Evolutionary conservation across 192 early-diverging fungal species (phyloP), one percentile per base, ranked within the genome.

Genomic region (Coemansia sp.): DNA sequence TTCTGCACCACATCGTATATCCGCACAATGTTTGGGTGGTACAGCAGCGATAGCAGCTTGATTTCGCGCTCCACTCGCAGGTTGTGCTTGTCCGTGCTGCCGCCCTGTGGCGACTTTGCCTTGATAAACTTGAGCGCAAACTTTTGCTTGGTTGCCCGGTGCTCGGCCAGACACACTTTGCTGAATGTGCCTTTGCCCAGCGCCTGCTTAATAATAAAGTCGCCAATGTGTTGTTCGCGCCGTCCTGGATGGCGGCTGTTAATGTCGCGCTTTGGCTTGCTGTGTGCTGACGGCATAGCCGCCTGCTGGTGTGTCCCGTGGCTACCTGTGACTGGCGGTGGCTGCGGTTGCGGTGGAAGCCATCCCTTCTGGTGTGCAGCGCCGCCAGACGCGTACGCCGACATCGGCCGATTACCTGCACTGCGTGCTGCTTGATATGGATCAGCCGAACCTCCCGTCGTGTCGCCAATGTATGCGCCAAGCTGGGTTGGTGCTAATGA

Each of bases 1-100:
- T 89, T 91, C 64, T 94, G 91, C 23, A 89, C 80, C 11, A 92
- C 89, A 56, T 96, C 93, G 61, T 91, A 87, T 19, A 96, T 82
- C 64, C 89, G 86, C 64, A 97, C 91, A 71, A 97, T 93, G 67
- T 94, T 90, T 29, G 90, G 92, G 61, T 97, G 95, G 53, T 93
- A 82, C 3, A 97, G 85, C 29, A 93, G 84, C 64, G 94, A 91
- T 65, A 97, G 85, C 47, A 94, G 85, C 41, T 74, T 75, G 53
- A 89, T 86, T 67, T 93, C 91, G 16, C 95, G 86, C 39, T 93
- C 87, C 41, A 94, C 83, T 16, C 94, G 85, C n/a, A 87, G 83
- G 52, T 90, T 84, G 73, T 90, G 89, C 75, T 89, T 87, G 53
- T 83, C 84, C 19, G 67, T 80, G 66, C 66, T 89, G 60, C 63